Percentiles rank a stretch among this genome's conserved stretches.
Conservation (phyloP, 169 alveolate species). For the Neospora caninum region DNA sequence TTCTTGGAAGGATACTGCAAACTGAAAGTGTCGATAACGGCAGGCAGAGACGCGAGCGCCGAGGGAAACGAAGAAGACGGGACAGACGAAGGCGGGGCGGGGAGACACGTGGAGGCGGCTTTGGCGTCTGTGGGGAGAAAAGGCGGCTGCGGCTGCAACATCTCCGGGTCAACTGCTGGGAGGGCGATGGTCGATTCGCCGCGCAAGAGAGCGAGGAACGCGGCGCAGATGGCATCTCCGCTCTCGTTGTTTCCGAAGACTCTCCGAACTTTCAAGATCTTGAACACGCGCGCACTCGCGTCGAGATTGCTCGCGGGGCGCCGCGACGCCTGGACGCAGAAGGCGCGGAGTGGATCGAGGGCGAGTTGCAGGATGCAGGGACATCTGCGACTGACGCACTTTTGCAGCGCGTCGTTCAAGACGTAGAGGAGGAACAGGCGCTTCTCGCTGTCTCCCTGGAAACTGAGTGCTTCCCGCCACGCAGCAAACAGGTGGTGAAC, state of each 20-base stretch:
- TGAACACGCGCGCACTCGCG: not conserved
- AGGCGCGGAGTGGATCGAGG: not conserved
- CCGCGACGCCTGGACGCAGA: not conserved
- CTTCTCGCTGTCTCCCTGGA: constrained; percentile 27
- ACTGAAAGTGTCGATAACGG: not conserved
- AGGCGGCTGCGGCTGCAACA: not conserved
- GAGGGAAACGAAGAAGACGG: too few relatives aligned
- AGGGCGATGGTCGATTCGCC: not conserved
- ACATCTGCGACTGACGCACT: not conserved
- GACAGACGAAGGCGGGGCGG: too few relatives aligned
- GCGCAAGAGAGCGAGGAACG: constrained; percentile 29
- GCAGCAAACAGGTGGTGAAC: not conserved
- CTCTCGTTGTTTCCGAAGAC: not conserved
- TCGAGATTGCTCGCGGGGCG: not conserved
- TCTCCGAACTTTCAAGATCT: not conserved
- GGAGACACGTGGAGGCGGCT: too few relatives aligned
- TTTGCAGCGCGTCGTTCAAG: constrained; percentile 28
- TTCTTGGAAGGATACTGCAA: not conserved
- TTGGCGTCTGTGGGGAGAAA: too few relatives aligned
- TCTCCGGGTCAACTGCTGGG: not conserved
- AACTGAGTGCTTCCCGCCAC: not conserved
- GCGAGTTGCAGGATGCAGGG: constrained; percentile 21
- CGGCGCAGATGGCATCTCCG: not conserved
- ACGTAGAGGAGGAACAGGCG: constrained; percentile 17
- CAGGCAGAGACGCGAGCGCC: not conserved